phyloP scores from a whole-genome alignment of 148 eudicot genomes.

The Rhododendron vialii region DNA sequence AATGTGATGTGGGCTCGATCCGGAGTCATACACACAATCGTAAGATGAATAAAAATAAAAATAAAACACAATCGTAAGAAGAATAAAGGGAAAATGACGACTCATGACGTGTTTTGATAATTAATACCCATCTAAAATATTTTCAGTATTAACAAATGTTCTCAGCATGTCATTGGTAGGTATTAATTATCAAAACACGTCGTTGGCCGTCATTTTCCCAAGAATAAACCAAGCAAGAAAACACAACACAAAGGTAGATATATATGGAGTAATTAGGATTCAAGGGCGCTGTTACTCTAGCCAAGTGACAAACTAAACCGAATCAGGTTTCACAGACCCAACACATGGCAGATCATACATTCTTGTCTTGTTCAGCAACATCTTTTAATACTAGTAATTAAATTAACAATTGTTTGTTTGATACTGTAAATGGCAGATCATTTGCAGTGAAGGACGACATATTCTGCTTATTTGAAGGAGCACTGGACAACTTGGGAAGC shows the following conservation, averaged over 20 bases:
- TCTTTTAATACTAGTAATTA: not conserved
- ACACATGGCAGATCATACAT: not conserved
- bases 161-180: too few species aligned
- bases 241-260: not conserved
- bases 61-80: not conserved
- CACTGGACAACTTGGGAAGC: conserved; percentile 79
- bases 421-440: conserved; percentile 34
- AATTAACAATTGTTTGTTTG: not conserved
- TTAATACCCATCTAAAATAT: too few species aligned
- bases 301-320: not conserved
- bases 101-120: too few species aligned
- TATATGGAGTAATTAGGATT: not conserved
- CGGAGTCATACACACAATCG: not conserved
- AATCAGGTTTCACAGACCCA: not conserved
- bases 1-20: not conserved
- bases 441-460: conserved; percentile 89
- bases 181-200: too few species aligned
- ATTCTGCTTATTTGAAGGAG: conserved; percentile 88
- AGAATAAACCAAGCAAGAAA: not conserved
- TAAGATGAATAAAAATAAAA: too few species aligned
- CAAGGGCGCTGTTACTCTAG: not conserved
- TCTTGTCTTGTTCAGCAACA: not conserved
- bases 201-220: too few species aligned
- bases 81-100: too few species aligned
- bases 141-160: too few species aligned